Evolutionary conservation across 169 alveolate genomes (phyloP), one percentile per base, ranked within the genome.

Genomic region (Eimeria falciformis): DNA sequence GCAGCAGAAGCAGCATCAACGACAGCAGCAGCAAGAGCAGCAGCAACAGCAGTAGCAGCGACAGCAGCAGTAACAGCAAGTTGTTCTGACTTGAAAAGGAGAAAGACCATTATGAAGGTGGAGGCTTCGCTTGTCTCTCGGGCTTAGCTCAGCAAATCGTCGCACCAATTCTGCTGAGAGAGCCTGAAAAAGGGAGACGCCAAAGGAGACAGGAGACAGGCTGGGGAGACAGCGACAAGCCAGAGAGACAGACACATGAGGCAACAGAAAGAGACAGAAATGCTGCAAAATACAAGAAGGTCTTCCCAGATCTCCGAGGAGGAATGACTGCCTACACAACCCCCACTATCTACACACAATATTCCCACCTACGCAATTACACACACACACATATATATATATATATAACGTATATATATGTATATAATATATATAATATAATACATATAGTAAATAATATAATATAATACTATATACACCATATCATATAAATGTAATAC

Each of bases 131-230:
- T 47, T 78, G 73, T 78, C 88, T 37, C 29, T 68, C 73, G 43
- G 17, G 9, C 73, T 27, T 21, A 78, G 27, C 6, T 78, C 88
- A 47, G 88, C 88, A 33, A 78, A 78, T 68, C 88, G 88, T 9
- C 88, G 37, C 14, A 53, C 69, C 50, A 50, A 40, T 71, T 78
- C 88, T 27, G 37, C 88, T 45, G 53, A 18, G 18, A 78, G 73
- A 11, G n/a, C 71, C 88, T 78, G 62, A 7, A 50, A 62, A 12
- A 62, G 5, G 25, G 6, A 23, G 37, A 18, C 25, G 37, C 33
- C 37, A 6, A 62, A 12, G n/a, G n/a, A 23, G 75, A 62, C 75
- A 62, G 75, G 33, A 12, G 75, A 6, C 6, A 6, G 21, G 37
- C 75, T 62, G 62, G n/a, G 17, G n/a, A 17, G 9, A 9, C 62